A percentile compares a stretch with the other conserved stretches of the same genome.
Evolutionary conservation across 352 stramenopile species (phyloP).

Genomic region (Phytopythium helicoides): DNA sequence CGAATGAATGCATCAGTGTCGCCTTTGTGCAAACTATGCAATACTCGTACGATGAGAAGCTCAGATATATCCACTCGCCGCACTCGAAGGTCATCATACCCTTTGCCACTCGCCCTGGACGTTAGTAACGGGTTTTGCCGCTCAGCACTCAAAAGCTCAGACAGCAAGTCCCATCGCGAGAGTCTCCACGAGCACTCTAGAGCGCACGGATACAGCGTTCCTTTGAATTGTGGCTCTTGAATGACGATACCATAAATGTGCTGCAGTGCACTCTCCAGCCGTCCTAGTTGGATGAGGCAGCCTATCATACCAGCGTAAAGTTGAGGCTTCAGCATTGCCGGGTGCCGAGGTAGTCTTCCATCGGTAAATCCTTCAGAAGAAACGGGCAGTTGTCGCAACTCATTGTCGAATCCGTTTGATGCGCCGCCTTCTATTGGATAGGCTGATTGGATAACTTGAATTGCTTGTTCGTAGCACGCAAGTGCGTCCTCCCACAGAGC

Average conservation of each 20-base stretch:
- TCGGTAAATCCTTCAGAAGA: constrained; percentile 17
- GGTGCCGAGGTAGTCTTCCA: constrained; percentile 34
- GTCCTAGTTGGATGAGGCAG: constrained; percentile 82
- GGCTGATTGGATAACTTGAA: constrained; percentile 62
- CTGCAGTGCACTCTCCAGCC: constrained; percentile 80
- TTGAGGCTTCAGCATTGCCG: constrained; percentile 58
- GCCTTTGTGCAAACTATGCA: constrained; percentile 68
- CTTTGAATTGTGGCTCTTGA: constrained; percentile 72
- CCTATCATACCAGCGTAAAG: constrained; percentile 82
- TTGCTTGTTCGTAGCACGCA: constrained; percentile 75
- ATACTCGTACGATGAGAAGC: constrained; percentile 76
- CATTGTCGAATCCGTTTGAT: not conserved
- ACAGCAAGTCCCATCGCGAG: constrained; percentile 77
- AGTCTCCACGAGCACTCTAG: constrained; percentile 86
- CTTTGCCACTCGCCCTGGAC: constrained; percentile 9
- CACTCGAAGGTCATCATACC: constrained; percentile 26
- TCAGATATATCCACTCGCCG: constrained; percentile 73
- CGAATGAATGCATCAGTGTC: constrained; percentile 53
- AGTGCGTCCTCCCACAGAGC: constrained; percentile 76
- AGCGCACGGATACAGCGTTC: constrained; percentile 77
- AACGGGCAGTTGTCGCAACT: constrained; percentile 7
- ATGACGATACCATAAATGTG: constrained; percentile 86
- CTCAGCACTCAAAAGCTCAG: constrained; percentile 72
- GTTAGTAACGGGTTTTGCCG: constrained; percentile 60
- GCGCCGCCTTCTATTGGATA: constrained; percentile 17